Base-by-base conservation (phyloP, 2,329 filamentous ascomycete genomes). In the Beauveria brongniartii region DNA sequence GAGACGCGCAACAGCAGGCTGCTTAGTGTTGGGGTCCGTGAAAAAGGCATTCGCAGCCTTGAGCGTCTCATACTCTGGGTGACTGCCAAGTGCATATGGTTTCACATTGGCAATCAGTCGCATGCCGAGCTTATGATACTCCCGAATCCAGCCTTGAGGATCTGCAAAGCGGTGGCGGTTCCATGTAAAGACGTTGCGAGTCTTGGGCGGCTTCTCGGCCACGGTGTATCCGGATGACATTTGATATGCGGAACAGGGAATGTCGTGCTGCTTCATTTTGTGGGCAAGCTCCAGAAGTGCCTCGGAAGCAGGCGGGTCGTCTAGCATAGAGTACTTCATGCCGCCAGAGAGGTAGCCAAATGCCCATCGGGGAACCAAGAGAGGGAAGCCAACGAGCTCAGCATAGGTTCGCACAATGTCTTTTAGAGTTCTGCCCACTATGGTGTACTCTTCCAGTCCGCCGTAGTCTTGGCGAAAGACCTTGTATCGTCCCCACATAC, bases 221-320 rank as follows among this genome's bases (percentile, higher is more conserved):
- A 91, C 82, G 0, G 87, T 89, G 69, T 90, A 90, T 0, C 88
- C 88, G 0, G 85, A 88, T 26, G 82, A 86, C 86, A 90, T 87
- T 68, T 90, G 87, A 69, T 88, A 87, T 0, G 83, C 87, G 0
- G 86, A 89, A 66, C 86, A 88, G 2, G 87, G 87, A 55, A 90
- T 89, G 30, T 83, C 86, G 63, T 89, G 76, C 65, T 84, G 74
- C 69, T 83, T 82, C 65, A 87, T 76, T 68, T 86, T 85, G 16
- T 75, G 74, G 0, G 85, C 82, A 68, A 89, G 85, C 4, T 82
- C 79, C 51, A 88, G 74, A 3, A 89, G 74, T 0, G 80, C 81
- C 54, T 88, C 79, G 30, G 78, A 84, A 75, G 59, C 88, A 3
- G 75, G 76, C 0, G 80, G 79, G 1, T 74, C 69, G 63, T 81